Evolutionary conservation across 108 stramenopile species (phyloP), one percentile per base, ranked within the genome.

Genomic region (Cyclotella baltica): DNA sequence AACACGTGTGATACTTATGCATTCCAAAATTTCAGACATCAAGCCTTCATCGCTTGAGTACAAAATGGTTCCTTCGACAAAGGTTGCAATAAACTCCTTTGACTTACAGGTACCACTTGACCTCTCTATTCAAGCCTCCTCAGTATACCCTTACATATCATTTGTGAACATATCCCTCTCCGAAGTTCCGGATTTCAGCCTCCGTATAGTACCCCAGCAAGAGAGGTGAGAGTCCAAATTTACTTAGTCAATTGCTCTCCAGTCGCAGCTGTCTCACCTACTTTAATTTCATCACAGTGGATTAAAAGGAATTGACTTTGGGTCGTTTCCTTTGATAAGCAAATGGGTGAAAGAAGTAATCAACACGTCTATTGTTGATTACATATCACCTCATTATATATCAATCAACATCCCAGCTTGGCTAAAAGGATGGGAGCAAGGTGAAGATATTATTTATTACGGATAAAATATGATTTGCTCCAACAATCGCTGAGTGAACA

Each of bases 291-390:
- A 10, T 33, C 2, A 36, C 50, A 83, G 82, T 64, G 82, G 82
- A 10, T 48, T 83, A 62, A 78, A 80, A 72, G 83, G 83, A n/a
- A 73, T 84, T 34, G 83, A 84, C 34, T 84, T 84, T 47, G 83
- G 83, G 0, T 80, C 83, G 6, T 72, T 84, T 52, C 83, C 83
- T 25, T 19, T 84, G 3, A 51, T 84, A 2, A 76, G 74, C 27
- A 75, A 75, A 53, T 84, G 83, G 83, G 75, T 84, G 31, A 80
- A 84, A 53, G 75, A 75, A 9, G 31, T 58, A 9, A 71, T 80
- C 30, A 46, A 62, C 33, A 11, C 67, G 16, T 31, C 70, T 30
- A 68, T 84, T 51, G 62, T 50, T 4, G 67, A 80, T 38, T 84
- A 84, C 37, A 28, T 80, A 9, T 27, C 59, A 29, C 83, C 83